Evolutionary conservation across 1,139 yeast species (phyloP).

Genomic region (Nakaseomyces nivariensis): DNA sequence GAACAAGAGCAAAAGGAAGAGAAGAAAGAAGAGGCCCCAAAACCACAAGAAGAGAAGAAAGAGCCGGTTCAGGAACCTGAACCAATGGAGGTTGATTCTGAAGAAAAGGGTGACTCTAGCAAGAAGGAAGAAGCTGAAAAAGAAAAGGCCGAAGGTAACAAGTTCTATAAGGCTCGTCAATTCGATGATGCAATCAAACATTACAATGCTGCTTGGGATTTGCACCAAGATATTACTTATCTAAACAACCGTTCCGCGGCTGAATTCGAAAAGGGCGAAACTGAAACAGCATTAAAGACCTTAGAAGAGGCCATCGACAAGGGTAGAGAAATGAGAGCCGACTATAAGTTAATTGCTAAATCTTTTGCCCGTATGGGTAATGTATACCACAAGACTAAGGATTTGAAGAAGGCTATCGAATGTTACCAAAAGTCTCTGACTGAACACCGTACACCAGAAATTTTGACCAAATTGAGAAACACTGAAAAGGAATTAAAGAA

Average conservation of each 20-base stretch:
- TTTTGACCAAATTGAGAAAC: slow-evolving; percentile 73
- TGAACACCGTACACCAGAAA: slow-evolving; percentile 95
- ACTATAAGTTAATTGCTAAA: slow-evolving; percentile 84
- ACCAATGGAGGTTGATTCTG: slow-evolving; percentile 30
- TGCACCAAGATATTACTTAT: slow-evolving; percentile 78
- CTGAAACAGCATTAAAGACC: slow-evolving; percentile 71
- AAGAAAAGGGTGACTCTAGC: slow-evolving; percentile 26
- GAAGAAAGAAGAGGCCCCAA: slow-evolving; percentile 17
- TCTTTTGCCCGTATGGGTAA: slow-evolving; percentile 89
- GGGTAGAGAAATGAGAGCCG: slow-evolving; percentile 85
- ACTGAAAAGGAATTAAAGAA: slow-evolving; percentile 80
- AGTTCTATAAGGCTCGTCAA: slow-evolving; percentile 72
- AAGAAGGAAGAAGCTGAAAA: slow-evolving; percentile 56
- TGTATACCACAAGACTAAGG: slow-evolving; percentile 64
- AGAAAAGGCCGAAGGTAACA: slow-evolving; percentile 79
- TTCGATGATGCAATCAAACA: slow-evolving; percentile 88
- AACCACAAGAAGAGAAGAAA: slow-evolving; percentile 26
- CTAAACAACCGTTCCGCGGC: slow-evolving; percentile 97
- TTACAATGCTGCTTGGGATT: slow-evolving; percentile 81
- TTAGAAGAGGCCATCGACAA: slow-evolving; percentile 76
- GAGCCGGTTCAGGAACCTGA: slow-evolving; percentile 29
- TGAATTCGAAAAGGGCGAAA: slow-evolving; percentile 90
- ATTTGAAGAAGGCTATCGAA: slow-evolving; percentile 64
- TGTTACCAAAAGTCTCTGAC: slow-evolving; percentile 85
- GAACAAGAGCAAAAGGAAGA: slow-evolving; percentile 25